Conservation (phyloP, 371 early-diverging fungal species). For the Coemansia sp. region DNA sequence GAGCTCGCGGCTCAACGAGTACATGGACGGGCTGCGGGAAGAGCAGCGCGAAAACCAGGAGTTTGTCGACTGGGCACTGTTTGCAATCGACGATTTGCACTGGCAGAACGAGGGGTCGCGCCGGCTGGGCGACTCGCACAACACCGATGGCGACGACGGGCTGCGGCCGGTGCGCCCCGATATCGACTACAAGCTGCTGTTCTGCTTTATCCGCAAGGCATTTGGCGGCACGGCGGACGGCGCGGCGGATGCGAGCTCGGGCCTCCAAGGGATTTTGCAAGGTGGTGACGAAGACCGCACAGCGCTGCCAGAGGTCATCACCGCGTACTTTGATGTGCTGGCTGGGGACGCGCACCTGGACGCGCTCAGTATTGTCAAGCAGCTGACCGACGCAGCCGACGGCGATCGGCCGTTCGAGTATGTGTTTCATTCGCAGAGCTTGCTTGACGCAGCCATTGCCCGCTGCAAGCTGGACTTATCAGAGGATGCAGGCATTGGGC, state of each 20-base stretch:
- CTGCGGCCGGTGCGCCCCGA: slow-evolving; percentile 33
- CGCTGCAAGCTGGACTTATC: no score
- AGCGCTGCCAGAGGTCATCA: not conserved
- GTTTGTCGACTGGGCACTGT: slow-evolving; percentile 42
- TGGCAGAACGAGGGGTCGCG: slow-evolving; percentile 44
- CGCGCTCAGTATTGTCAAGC: not conserved
- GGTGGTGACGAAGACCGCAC: not conserved
- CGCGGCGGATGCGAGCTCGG: not conserved
- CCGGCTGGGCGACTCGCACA: slow-evolving; percentile 8
- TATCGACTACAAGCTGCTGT: slow-evolving; percentile 28
- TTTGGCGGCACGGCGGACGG: slow-evolving; percentile 12
- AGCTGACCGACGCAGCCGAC: not conserved
- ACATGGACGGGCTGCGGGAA: slow-evolving; percentile 7
- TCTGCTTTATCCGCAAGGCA: slow-evolving; percentile 29
- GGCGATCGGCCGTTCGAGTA: slow-evolving; percentile 4
- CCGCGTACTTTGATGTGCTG: slow-evolving; percentile 20
- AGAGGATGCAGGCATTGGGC: no score
- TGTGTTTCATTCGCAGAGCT: slow-evolving; percentile 18
- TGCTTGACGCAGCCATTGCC: slow-evolving; percentile 5
- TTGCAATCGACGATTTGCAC: slow-evolving; percentile 31
- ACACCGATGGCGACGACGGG: slow-evolving; percentile 27
- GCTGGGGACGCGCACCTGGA: slow-evolving; percentile 7
- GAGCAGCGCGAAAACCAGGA: slow-evolving; percentile 43
- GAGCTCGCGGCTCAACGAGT: not conserved
- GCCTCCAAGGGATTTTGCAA: slow-evolving; percentile 1